Base-by-base conservation (phyloP, 495 filamentous ascomycete genomes). In the Umbilicaria muhlenbergii region DNA sequence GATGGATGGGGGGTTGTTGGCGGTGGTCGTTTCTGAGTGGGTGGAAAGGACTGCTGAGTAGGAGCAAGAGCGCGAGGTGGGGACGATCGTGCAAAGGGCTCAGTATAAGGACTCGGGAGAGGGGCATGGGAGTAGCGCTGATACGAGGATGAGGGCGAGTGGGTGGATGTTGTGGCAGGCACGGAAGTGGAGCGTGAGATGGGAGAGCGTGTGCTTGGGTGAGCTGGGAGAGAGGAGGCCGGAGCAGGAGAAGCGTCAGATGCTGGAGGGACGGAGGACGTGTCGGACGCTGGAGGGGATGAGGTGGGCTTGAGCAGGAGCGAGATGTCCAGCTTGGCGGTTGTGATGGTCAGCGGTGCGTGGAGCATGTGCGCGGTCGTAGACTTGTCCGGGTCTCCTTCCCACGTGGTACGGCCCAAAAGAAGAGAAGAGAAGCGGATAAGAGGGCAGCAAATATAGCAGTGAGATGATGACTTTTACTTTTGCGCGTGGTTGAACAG, bases 1-100 rank as follows among this genome's bases (percentile, higher is more conserved):
- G 67, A 65, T 11, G 75, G 13, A 16, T 44, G 47, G 3, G 46
- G 39, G 18, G 43, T 47, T 11, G 42, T 18, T 14, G 51, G 38
- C 14, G 48, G 34, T 32, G 53, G 36, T 35, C 53, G 50, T 24
- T 56, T 56, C 8, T 28, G 24, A 10, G 35, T 33, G 38, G 28
- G 44, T 24, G 3, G 50, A 42, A 13, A 39, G 39, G 28, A 39
- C 35, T 32, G 43, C 32, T 38, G 43, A 34, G 28, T 45, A 28
- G 4, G 39, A 37, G 14, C 24, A 31, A 28, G 31, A 34, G 15
- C 36, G 41, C 16, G 28, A 28, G 24, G 24, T 28, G 24, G 24
- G 24, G 24, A 28, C 8, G 24, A 7, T 28, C 24, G 24, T 28
- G 8, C 24, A 10, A 28, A 28, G 5, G 24, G 4, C 6, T 28